A percentile compares a stretch with the other conserved stretches of the same genome.
Conservation (phyloP, 345 rosid species). For the Theobroma cacao region DNA sequence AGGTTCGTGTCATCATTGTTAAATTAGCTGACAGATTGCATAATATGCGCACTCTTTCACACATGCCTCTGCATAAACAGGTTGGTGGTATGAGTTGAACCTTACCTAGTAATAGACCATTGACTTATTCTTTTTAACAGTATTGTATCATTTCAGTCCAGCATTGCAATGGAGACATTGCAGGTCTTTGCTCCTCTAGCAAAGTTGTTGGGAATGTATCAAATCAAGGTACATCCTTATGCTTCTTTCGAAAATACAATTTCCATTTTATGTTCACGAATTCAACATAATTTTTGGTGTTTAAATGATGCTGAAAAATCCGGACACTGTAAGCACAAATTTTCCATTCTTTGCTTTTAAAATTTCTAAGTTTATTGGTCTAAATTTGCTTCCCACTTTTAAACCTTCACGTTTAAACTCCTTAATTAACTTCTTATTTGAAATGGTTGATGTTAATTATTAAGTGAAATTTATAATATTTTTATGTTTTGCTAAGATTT, state of each 20-base stretch:
- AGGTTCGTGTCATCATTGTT: slow-evolving; percentile 99
- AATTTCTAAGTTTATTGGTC: no score
- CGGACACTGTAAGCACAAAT: no score
- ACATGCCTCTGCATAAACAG: slow-evolving; percentile 99
- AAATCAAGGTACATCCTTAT: slow-evolving; percentile 70
- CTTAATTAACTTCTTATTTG: no score
- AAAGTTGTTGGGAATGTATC: slow-evolving; percentile 95
- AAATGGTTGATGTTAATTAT: no score
- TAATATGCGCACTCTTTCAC: slow-evolving; percentile 92
- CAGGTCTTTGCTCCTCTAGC: slow-evolving; percentile 99
- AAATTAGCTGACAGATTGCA: slow-evolving; percentile 98
- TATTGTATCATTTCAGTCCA: slow-evolving; percentile 58
- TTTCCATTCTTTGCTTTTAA: no score
- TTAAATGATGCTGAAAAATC: no score
- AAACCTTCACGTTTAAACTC: no score
- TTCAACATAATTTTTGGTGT: background rate
- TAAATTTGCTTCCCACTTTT: no score
- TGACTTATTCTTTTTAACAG: slow-evolving; percentile 23
- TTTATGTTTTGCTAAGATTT: no score
- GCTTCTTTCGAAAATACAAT: background rate
- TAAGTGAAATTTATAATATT: no score
- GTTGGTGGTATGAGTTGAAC: slow-evolving; percentile 34
- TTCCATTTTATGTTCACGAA: slow-evolving; percentile 8
- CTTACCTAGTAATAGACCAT: slow-evolving; percentile 11
- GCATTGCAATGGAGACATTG: slow-evolving; percentile 95